Conservation (phyloP, 495 filamentous ascomycete species). For the Ascobolus immersus region DNA sequence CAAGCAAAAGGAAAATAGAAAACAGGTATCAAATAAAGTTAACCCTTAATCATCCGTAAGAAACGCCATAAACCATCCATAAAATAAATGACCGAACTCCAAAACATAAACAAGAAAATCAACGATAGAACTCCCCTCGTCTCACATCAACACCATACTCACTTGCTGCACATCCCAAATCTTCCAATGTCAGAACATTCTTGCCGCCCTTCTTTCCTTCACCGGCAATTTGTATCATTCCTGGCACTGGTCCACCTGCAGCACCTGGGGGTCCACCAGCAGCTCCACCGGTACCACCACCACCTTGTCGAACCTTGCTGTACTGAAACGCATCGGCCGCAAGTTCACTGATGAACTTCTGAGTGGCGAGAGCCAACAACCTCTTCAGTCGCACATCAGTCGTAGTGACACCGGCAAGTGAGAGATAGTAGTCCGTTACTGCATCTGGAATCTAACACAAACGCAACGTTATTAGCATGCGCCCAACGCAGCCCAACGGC, state of each 20-base stretch:
- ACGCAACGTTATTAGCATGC: background rate
- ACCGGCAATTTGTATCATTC: constrained; percentile 66
- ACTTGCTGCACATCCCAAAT: constrained; percentile 85
- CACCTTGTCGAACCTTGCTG: constrained; percentile 54
- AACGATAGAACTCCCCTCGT: constrained; percentile 93
- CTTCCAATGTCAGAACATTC: constrained; percentile 95
- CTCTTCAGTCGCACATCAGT: constrained; percentile 69
- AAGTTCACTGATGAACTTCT: constrained; percentile 94
- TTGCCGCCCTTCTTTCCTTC: constrained; percentile 73
- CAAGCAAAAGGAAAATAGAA: too few relatives aligned
- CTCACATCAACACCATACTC: constrained; percentile 96
- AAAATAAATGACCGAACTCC: too few relatives aligned
- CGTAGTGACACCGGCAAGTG: constrained; percentile 74
- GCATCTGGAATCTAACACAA: constrained; percentile 78
- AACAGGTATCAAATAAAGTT: too few relatives aligned
- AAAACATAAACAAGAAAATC: too few relatives aligned
- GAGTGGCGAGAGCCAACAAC: constrained; percentile 79
- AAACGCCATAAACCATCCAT: too few relatives aligned
- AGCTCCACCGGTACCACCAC: constrained; percentile 27
- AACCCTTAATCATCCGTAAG: too few relatives aligned
- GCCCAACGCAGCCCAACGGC: background rate
- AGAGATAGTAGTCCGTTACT: constrained; percentile 93
- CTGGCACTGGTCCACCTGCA: constrained; percentile 34
- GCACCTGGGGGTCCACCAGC: too few relatives aligned
- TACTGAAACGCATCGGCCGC: constrained; percentile 96